phyloP scores from a whole-genome alignment of 805 yeast genomes.

The Kodamaea kakaduensis region DNA sequence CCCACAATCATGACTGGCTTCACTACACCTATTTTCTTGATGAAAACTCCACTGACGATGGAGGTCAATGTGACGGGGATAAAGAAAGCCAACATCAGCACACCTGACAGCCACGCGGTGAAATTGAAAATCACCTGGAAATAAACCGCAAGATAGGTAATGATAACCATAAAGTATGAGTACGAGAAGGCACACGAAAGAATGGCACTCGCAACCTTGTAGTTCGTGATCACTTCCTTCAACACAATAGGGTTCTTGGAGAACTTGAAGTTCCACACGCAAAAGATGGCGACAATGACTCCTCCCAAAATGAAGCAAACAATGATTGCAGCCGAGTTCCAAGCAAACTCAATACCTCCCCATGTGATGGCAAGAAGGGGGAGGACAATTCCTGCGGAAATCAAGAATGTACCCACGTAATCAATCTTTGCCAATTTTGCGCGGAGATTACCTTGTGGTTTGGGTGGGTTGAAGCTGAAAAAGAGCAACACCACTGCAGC shows the following conservation, averaged over 20 bases:
- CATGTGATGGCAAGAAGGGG: conserved; percentile 27
- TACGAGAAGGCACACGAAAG: conserved; percentile 32
- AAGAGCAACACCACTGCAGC: conserved; percentile 15
- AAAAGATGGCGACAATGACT: conserved; percentile 29
- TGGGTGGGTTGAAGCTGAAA: conserved; percentile 20
- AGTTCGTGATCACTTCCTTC: conserved; percentile 33
- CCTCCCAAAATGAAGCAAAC: conserved; percentile 46
- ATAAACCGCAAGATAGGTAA: conserved; percentile 33
- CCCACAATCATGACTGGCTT: conserved; percentile 30
- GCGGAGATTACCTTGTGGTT: conserved; percentile 13
- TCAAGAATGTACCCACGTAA: conserved; percentile 17
- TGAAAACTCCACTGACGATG: conserved; percentile 27
- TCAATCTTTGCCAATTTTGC: conserved; percentile 17
- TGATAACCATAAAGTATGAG: conserved; percentile 38
- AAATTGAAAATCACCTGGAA: conserved; percentile 35
- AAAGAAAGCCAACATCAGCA: conserved; percentile 34
- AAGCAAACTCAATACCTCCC: conserved; percentile 49
- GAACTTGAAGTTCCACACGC: conserved; percentile 36
- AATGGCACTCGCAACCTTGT: conserved; percentile 36
- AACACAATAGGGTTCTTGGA: conserved; percentile 47
- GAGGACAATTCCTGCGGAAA: conserved; percentile 17
- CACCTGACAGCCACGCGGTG: conserved; percentile 34
- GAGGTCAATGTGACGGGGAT: conserved; percentile 31
- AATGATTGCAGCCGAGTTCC: conserved; percentile 55
- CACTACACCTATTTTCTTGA: conserved; percentile 24